Conservation (phyloP, 352 stramenopile species). For the Globisporangium carolinianum region DNA sequence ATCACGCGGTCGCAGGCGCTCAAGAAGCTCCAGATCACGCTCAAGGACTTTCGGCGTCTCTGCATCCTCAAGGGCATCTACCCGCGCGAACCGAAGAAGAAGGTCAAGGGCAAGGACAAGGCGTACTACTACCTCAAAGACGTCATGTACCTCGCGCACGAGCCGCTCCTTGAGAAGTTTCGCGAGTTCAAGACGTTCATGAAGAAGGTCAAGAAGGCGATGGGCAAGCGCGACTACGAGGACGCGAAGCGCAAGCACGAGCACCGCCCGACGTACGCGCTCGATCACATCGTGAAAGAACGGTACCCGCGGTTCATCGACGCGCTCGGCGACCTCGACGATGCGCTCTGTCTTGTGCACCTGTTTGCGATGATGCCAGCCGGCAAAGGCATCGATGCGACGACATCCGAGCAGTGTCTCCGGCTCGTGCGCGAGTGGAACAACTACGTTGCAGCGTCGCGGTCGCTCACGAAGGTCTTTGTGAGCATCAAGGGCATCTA, state of each 20-base stretch:
- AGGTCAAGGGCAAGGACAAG: conserved; percentile 93
- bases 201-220: conserved; percentile 93
- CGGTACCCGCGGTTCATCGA: conserved; percentile 97
- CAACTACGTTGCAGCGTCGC: conserved; percentile 91
- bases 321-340: conserved; percentile 97
- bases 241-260: conserved; percentile 81
- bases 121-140: conserved; percentile 99
- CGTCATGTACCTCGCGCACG: conserved; percentile 95
- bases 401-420: conserved; percentile 88
- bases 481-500: conserved; percentile 99
- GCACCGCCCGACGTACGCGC: conserved; percentile 89
- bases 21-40: conserved; percentile 93
- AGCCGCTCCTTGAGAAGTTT: conserved; percentile 98
- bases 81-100: conserved; percentile 95
- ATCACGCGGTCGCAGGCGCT: conserved; percentile 93
- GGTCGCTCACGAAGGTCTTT: conserved; percentile 96
- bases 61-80: conserved; percentile 99
- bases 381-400: conserved; percentile 81
- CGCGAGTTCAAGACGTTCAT: conserved; percentile 97
- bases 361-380: conserved; percentile 96
- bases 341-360: conserved; percentile 96
- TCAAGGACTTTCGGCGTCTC: conserved; percentile 98
- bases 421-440: conserved; percentile 94
- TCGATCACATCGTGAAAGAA: conserved; percentile 99
- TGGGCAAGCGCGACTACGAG: conserved; percentile 79